Evolutionary conservation across 1,139 yeast genomes (phyloP).

Genomic region (Blastobotrys raffinosifermentans): DNA sequence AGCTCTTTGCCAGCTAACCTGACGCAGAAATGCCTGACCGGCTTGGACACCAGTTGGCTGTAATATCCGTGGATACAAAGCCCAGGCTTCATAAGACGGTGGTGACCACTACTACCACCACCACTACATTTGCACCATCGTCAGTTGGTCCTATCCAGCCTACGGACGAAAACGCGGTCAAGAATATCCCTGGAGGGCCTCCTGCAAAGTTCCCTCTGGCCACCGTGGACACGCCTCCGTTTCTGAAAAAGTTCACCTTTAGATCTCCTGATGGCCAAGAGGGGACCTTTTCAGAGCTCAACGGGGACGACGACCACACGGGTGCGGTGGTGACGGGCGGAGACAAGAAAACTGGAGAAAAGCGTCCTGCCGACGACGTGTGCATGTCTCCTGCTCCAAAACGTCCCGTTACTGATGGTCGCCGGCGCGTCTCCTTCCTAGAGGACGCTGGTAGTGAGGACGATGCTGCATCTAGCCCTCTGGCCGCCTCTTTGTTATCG

Average conservation of each 20-base stretch:
- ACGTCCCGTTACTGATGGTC: background rate
- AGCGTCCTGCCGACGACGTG: background rate
- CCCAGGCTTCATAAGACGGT: background rate
- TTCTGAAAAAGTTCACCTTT: constrained; percentile 27
- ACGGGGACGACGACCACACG: too few relatives aligned
- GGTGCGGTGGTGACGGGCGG: background rate
- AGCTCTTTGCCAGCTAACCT: too few relatives aligned
- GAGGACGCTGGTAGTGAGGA: background rate
- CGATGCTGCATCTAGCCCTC: background rate
- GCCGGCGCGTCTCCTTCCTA: background rate
- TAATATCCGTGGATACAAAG: background rate
- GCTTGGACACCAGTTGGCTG: too few relatives aligned
- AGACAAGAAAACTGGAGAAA: background rate
- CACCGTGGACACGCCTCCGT: constrained; percentile 29
- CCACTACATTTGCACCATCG: constrained; percentile 2
- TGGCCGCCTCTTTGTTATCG: constrained; percentile 1
- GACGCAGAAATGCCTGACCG: too few relatives aligned
- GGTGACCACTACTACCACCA: constrained; percentile 1
- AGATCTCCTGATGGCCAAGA: constrained; percentile 21
- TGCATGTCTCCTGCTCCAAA: background rate
- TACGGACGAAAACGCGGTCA: background rate
- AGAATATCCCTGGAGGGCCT: background rate
- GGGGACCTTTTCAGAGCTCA: constrained; percentile 20
- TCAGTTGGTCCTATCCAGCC: too few relatives aligned
- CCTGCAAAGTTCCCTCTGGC: constrained; percentile 25